These are phyloP conservation scores for Thozetella sp. DNA, from an alignment of 495 filamentous ascomycete genomes.

Conservation along the genomic window DNA sequence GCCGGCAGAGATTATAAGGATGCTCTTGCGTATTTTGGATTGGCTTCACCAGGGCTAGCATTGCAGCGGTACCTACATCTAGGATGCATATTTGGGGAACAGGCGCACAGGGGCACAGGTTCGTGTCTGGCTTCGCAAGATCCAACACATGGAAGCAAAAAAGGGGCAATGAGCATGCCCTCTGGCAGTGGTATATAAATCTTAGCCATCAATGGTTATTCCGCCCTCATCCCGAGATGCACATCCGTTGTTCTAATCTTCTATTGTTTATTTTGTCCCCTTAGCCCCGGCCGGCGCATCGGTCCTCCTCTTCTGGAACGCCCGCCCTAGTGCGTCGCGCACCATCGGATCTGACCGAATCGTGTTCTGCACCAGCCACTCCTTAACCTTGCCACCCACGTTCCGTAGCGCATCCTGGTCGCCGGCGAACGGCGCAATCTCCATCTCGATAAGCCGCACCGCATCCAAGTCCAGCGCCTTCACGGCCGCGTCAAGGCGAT, in stretches of 20 bases:
- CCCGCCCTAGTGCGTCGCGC: constrained; percentile 67
- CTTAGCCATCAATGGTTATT: background rate
- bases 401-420: constrained; percentile 62
- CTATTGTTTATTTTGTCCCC: constrained; percentile 46
- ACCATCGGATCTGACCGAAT: constrained; percentile 76
- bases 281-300: constrained; percentile 58
- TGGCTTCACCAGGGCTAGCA: too few relatives aligned
- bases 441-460: constrained; percentile 68
- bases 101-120: background rate
- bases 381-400: constrained; percentile 68
- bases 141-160: background rate
- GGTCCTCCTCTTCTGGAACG: constrained; percentile 57
- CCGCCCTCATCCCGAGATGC: background rate
- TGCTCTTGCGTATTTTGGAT: background rate
- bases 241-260: constrained; percentile 5
- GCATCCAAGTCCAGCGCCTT: constrained; percentile 67
- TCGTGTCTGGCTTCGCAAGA: too few relatives aligned
- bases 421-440: constrained; percentile 80
- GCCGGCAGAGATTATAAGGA: constrained; percentile 64
- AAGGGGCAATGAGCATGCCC: too few relatives aligned
- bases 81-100: background rate
- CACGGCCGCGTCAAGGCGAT: constrained; percentile 55
- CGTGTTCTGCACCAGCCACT: constrained; percentile 76
- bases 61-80: too few relatives aligned
- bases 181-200: too few relatives aligned